These are phyloP conservation scores for Citrullus colocynthis DNA, from an alignment of 306 rosid genomes.

Conservation along the genomic window DNA sequence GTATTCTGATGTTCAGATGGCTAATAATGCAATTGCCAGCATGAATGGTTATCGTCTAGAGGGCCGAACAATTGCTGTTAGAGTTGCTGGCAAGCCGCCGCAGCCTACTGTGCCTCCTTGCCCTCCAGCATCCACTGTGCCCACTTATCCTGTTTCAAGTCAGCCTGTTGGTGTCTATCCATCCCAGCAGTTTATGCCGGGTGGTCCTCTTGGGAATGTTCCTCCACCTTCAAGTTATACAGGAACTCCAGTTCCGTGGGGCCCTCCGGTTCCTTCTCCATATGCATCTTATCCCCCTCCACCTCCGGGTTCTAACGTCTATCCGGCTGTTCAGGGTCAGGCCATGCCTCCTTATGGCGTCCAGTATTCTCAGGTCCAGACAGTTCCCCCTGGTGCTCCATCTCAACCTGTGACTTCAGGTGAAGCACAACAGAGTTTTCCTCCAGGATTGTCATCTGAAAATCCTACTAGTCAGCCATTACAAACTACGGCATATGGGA, in stretches of 20 bases:
- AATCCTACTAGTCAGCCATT: slow-evolving; percentile 38
- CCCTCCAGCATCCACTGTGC: slow-evolving; percentile 58
- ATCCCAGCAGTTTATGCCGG: slow-evolving; percentile 69
- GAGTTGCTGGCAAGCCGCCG: slow-evolving; percentile 98
- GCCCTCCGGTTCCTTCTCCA: slow-evolving; percentile 77
- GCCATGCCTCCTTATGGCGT: slow-evolving; percentile 67
- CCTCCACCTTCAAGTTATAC: slow-evolving; percentile 52
- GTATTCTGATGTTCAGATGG: slow-evolving; percentile 85
- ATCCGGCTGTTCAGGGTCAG: slow-evolving; percentile 68
- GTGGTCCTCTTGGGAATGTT: slow-evolving; percentile 60
- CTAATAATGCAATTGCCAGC: slow-evolving; percentile 69
- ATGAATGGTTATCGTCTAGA: slow-evolving; percentile 95
- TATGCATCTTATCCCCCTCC: slow-evolving; percentile 78
- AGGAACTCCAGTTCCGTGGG: slow-evolving; percentile 85
- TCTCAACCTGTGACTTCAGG: slow-evolving; percentile 48
- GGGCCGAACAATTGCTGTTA: slow-evolving; percentile 89
- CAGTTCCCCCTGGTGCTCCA: slow-evolving; percentile 78
- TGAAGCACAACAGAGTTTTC: slow-evolving; percentile 69
- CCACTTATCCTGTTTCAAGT: slow-evolving; percentile 62
- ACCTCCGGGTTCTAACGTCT: slow-evolving; percentile 69
- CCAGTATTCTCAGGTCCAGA: slow-evolving; percentile 62
- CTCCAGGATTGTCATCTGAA: slow-evolving; percentile 88
- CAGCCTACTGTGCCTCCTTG: slow-evolving; percentile 87
- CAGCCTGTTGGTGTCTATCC: slow-evolving; percentile 77
- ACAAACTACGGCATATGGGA: slow-evolving; percentile 46